Base-by-base conservation (phyloP, 139 green algal species). In the Desmodesmus armatus region DNA sequence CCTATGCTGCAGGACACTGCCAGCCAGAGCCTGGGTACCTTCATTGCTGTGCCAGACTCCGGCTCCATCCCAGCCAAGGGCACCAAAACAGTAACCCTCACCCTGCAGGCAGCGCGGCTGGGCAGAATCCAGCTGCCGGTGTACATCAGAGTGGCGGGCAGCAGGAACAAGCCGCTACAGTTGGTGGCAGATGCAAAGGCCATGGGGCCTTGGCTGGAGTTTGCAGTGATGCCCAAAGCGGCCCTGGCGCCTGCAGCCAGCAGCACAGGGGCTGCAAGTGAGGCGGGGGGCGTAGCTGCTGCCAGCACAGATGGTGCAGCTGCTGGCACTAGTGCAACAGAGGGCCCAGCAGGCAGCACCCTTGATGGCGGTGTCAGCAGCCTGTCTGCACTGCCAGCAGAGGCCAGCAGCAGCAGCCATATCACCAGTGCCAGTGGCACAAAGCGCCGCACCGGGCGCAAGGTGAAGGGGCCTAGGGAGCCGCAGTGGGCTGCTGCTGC, bases 111-210 rank as follows among this genome's bases (percentile, higher is more conserved):
- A 17, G 80, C 80, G 40, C 91, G 92, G 17, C 80, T 96, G 41
- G 94, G 94, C 11, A 78, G 88, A 17, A 90, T 96, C 66, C 91
- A 96, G 88, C 87, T 98, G 63, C 94, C 94, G 3, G 85, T 94
- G 58, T 60, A 81, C 11, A 67, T 97, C 23, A 75, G 86, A 29
- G 81, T 93, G 33, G 31, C 92, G 4, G 94, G 94, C 78, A 93
- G 83, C 87, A 85, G 84, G 27, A 75, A 71, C 21, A 37, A 74
- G 31, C 94, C 93, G 0, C 69, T 98, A 72, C 88, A 96, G 74
- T 77, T 93, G 40, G 78, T 91, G 3, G 86, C 96, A 37, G 91
- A 92, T 62, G 92, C 93, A 25, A 88, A 71, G n/a, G 92, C 87
- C 71, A 77, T 93, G 0, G 94, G 94, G 0, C 93, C 94, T 9